Evolutionary conservation across 345 rosid genomes (phyloP), one percentile per base, ranked within the genome.

Genomic region (Physaria fendleri): DNA sequence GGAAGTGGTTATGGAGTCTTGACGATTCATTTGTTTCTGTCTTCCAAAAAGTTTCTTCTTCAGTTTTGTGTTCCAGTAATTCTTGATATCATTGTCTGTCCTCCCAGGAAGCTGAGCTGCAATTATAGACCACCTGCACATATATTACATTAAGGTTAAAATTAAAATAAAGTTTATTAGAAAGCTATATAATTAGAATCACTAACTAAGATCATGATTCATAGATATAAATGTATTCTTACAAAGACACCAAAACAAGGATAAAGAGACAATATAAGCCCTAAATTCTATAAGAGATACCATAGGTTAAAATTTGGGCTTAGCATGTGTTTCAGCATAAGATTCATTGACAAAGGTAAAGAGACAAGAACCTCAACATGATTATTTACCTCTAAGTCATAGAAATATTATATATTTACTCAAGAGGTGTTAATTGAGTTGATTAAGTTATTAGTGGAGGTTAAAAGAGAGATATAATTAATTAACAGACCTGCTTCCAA

Each of bases 91-190:
- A 59, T 93, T 89, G 64, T 93, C 99, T n/a, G 99, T 93, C 64
- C 99, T 81, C 65, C 99, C 99, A 13, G 99, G 97, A 57, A 93
- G 74, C 55, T 93, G 99, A 3, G 99, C 99, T 34, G 99, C 99
- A 75, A 93, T 93, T 73, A 93, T 87, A 10, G 99, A 93, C 97
- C 99, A 93, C 76, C 99, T 93, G 72, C 27, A 42, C 6, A 35
- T 45, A 33, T 28, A 61, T 41, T 17, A 60, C 34, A 53, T 35
- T 20, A 12, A 63, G 43, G 30, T 32, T 32, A 58, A n/a, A 66
- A 35, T 14, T 43, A 54, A 7, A 33, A 40, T 1, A 40, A 14
- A 4, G 21, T 61, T 4, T 14, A 9, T 24, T 8, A 55, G 47
- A 25, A 39, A 39, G 8, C n/a, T 11, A 52, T 47, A 6, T 43